These are phyloP conservation scores for Fraxinus albicans DNA, from an alignment of 305 asterid genomes.

Conservation along the genomic window DNA sequence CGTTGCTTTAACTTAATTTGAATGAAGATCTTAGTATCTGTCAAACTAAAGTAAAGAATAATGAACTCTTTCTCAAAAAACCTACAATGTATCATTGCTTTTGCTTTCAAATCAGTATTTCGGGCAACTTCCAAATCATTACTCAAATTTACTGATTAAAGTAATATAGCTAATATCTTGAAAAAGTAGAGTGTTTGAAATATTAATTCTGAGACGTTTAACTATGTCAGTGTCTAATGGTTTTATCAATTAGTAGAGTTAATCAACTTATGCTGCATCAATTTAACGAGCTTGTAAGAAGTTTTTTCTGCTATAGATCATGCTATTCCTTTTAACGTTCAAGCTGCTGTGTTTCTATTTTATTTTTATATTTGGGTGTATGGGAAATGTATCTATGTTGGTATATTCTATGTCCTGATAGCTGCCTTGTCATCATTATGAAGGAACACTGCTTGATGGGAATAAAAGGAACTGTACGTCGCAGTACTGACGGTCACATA, in stretches of 20 bases:
- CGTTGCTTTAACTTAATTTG: neutral
- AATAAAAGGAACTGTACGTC: constrained; percentile 97
- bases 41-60: neutral
- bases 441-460: constrained; percentile 99
- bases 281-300: neutral
- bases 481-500: constrained; percentile 98
- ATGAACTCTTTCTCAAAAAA: constrained; percentile 4
- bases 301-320: neutral
- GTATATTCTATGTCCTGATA: constrained; percentile 24
- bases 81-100: constrained; percentile 4
- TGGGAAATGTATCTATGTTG: neutral
- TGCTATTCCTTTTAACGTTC: neutral
- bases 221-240: neutral
- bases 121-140: neutral
- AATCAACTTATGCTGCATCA: neutral
- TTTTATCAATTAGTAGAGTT: neutral
- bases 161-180: neutral
- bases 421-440: constrained; percentile 27
- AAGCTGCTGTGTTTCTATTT: neutral
- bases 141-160: neutral
- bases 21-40: neutral
- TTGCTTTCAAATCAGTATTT: constrained; percentile 1
- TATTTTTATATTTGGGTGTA: neutral
- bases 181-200: neutral
- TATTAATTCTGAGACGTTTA: neutral